These are phyloP conservation scores for Takakia lepidozioides DNA, from an alignment of 225 moss, liverwort and hornwort species.

Conservation along the genomic window DNA sequence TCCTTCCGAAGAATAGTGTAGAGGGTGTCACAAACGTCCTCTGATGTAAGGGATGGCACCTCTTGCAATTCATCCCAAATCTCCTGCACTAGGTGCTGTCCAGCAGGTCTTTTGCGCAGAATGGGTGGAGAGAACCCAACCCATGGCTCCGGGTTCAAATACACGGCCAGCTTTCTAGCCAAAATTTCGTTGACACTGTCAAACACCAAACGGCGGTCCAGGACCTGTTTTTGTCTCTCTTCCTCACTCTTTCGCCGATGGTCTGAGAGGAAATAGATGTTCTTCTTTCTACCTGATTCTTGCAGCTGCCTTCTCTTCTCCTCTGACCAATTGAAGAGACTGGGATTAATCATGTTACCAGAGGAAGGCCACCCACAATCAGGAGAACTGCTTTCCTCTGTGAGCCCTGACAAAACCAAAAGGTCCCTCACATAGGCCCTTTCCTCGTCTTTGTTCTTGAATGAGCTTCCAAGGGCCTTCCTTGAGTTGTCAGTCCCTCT, in stretches of 20 bases:
- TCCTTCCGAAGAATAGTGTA: slow-evolving; percentile 76
- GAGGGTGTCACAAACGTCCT: slow-evolving; percentile 64
- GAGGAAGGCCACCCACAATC: slow-evolving; percentile 6
- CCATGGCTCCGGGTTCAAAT: slow-evolving; percentile 7
- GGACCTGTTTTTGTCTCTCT: slow-evolving; percentile 10
- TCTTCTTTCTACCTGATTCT: neutral
- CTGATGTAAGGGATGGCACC: slow-evolving; percentile 46
- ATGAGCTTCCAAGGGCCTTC: slow-evolving; percentile 14
- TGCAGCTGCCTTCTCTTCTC: slow-evolving; percentile 6
- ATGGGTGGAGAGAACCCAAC: slow-evolving; percentile 12
- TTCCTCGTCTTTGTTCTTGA: slow-evolving; percentile 31
- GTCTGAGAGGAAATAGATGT: slow-evolving; percentile 4
- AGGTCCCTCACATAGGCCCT: slow-evolving; percentile 34
- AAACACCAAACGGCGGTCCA: slow-evolving; percentile 37
- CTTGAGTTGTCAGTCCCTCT: neutral
- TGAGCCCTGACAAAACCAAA: slow-evolving; percentile 14
- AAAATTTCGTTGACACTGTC: slow-evolving; percentile 45
- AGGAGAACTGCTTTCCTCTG: slow-evolving; percentile 10
- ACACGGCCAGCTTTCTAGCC: slow-evolving; percentile 17
- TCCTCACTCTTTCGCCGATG: slow-evolving; percentile 11
- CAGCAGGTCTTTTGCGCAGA: slow-evolving; percentile 35
- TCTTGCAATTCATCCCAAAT: slow-evolving; percentile 49
- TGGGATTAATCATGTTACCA: slow-evolving; percentile 26
- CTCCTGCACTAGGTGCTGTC: slow-evolving; percentile 45
- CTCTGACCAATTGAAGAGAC: slow-evolving; percentile 31